Percentiles rank a stretch among this genome's conserved stretches.
phyloP scores from a whole-genome alignment of 345 rosid genomes.

The Tarenaya hassleriana region DNA sequence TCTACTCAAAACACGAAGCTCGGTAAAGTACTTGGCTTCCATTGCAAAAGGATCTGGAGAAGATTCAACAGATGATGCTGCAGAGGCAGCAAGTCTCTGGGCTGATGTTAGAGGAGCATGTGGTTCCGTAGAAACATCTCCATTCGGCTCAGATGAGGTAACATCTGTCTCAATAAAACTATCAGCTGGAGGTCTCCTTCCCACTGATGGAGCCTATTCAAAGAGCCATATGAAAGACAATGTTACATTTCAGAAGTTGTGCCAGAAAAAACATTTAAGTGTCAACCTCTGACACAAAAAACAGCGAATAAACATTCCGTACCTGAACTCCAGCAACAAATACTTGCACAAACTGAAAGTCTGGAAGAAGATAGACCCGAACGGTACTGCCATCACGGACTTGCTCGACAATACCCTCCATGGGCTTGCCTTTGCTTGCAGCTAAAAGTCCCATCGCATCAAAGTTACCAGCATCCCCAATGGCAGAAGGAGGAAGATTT shows the following conservation, averaged over 20 bases:
- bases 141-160: conserved; percentile 54
- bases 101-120: conserved; percentile 74
- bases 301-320: not conserved
- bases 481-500: conserved; percentile 90
- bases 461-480: conserved; percentile 71
- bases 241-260: not conserved
- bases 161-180: conserved; percentile 33
- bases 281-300: not conserved
- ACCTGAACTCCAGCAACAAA: conserved; percentile 98
- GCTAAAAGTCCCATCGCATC: conserved; percentile 76
- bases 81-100: conserved; percentile 77
- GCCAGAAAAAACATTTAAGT: not conserved
- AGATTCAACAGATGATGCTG: conserved; percentile 48
- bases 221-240: conserved; percentile 6
- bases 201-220: conserved; percentile 77
- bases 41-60: conserved; percentile 71
- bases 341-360: conserved; percentile 90
- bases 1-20: conserved; percentile 76
- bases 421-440: conserved; percentile 71
- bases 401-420: conserved; percentile 93
- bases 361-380: conserved; percentile 90
- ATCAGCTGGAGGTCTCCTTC: conserved; percentile 54
- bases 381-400: conserved; percentile 93
- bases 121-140: conserved; percentile 59
- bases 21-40: conserved; percentile 92